Evolutionary conservation across 495 filamentous ascomycete genomes (phyloP).

Genomic region (Recurvomyces mirabilis): DNA sequence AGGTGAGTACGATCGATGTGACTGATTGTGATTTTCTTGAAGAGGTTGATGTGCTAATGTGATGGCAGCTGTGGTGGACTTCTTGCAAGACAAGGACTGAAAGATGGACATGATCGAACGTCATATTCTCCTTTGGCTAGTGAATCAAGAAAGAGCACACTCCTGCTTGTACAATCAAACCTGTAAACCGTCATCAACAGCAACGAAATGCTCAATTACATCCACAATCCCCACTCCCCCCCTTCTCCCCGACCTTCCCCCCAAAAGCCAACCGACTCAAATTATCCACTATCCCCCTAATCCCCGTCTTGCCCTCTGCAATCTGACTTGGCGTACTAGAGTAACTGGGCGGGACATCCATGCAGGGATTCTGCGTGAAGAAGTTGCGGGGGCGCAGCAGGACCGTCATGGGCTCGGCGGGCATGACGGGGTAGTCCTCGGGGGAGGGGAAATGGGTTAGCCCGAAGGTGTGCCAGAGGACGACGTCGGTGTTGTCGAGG

Average conservation of each 20-base stretch:
- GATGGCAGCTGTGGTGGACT: slow-evolving; percentile 34
- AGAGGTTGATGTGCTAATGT: slow-evolving; percentile 5
- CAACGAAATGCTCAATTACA: slow-evolving; percentile 1
- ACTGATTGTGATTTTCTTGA: background rate
- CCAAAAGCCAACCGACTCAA: slow-evolving; percentile 30
- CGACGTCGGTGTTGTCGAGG: slow-evolving; percentile 77
- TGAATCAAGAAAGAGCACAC: too few relatives aligned
- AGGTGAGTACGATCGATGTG: slow-evolving; percentile 42
- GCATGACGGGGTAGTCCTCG: slow-evolving; percentile 95
- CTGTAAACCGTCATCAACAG: too few relatives aligned
- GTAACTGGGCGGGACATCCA: slow-evolving; percentile 81
- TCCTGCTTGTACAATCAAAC: too few relatives aligned
- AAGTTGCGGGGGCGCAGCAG: slow-evolving; percentile 79
- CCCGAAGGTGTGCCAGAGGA: slow-evolving; percentile 96
- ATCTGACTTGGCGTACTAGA: slow-evolving; percentile 60
- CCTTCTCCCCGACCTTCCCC: slow-evolving; percentile 19
- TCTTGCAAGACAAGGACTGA: slow-evolving; percentile 48
- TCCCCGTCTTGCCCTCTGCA: slow-evolving; percentile 34
- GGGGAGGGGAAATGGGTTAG: slow-evolving; percentile 85
- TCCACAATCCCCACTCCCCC: slow-evolving; percentile 12
- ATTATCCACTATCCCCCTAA: slow-evolving; percentile 21
- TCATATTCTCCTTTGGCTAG: too few relatives aligned
- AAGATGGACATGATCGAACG: too few relatives aligned
- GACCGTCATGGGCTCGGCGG: slow-evolving; percentile 77
- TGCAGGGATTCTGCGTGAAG: slow-evolving; percentile 70